Evolutionary conservation across 768 basidiomycete species (phyloP).

Genomic region (Leccinum variicolor): DNA sequence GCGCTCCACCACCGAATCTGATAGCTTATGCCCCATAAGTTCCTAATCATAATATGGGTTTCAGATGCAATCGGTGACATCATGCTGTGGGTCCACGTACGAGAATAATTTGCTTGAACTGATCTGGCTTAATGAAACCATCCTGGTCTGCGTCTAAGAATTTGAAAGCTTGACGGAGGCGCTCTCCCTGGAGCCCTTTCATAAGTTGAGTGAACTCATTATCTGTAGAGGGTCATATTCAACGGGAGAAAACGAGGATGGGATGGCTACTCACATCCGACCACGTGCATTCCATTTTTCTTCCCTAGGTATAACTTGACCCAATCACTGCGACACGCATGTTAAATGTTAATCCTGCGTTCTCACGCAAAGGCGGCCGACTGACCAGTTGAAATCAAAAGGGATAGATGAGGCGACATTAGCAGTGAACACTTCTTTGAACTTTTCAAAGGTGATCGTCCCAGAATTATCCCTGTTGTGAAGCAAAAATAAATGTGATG

Average conservation of each 20-base stretch:
- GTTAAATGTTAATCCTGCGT: conserved; percentile 8
- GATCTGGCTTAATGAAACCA: conserved; percentile 89
- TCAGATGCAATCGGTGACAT: background rate
- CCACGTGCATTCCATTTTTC: conserved; percentile 84
- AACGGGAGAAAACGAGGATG: conserved; percentile 1
- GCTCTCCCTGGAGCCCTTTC: conserved; percentile 98
- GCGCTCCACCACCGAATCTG: conserved; percentile 87
- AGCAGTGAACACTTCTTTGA: conserved; percentile 86
- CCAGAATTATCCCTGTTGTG: conserved; percentile 79
- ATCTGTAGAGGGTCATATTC: conserved; percentile 43
- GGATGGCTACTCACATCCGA: conserved; percentile 68
- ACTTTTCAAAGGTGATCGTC: conserved; percentile 89
- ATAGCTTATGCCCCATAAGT: conserved; percentile 96
- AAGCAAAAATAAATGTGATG: conserved; percentile 1
- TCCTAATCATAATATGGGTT: conserved; percentile 49
- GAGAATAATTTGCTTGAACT: conserved; percentile 94
- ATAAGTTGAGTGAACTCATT: conserved; percentile 98
- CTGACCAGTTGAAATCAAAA: conserved; percentile 91
- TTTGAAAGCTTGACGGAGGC: conserved; percentile 93
- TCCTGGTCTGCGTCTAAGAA: conserved; percentile 86
- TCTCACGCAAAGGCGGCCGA: background rate
- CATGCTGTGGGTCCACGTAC: conserved; percentile 41
- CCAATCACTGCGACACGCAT: conserved; percentile 68
- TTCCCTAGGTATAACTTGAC: conserved; percentile 94
- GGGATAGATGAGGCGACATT: conserved; percentile 82